Conservation (phyloP, 192 early-diverging fungal species). For the Dispira simplex region DNA sequence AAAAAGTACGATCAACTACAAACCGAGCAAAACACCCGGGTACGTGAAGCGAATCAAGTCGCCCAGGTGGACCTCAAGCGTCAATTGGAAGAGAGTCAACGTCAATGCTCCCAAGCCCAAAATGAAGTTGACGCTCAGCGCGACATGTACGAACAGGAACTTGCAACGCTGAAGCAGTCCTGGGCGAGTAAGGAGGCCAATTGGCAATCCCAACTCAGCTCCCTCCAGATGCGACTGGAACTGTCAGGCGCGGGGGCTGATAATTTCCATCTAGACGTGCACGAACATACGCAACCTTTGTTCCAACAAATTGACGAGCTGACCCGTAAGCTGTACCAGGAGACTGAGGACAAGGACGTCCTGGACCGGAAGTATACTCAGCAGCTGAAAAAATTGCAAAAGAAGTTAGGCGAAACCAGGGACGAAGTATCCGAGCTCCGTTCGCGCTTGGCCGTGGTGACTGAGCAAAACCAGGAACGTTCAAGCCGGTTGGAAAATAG, state of each 20-base stretch:
- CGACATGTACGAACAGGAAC: slow-evolving; percentile 22
- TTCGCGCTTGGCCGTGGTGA: slow-evolving; percentile 8
- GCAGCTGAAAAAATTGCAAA: slow-evolving; percentile 13
- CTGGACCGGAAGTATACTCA: slow-evolving; percentile 16
- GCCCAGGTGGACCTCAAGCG: not conserved
- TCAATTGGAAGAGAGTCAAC: not conserved
- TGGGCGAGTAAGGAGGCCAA: not conserved
- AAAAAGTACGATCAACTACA: slow-evolving; percentile 15
- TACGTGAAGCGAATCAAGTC: slow-evolving; percentile 19
- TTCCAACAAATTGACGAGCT: slow-evolving; percentile 28
- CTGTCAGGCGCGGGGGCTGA: slow-evolving; percentile 17
- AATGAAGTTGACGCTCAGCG: slow-evolving; percentile 20
- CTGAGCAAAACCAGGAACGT: slow-evolving; percentile 1
- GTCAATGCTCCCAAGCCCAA: slow-evolving; percentile 12
- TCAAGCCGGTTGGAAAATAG: not conserved
- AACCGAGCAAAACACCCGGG: slow-evolving; percentile 24
- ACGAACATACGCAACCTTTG: slow-evolving; percentile 26
- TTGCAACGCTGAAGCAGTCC: slow-evolving; percentile 11
- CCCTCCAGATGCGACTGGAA: slow-evolving; percentile 23
- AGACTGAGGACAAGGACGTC: slow-evolving; percentile 16
- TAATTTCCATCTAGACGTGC: slow-evolving; percentile 18
- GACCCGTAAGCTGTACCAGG: slow-evolving; percentile 16
- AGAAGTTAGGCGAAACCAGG: slow-evolving; percentile 12
- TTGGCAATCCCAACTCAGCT: slow-evolving; percentile 16
- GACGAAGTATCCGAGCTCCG: slow-evolving; percentile 8